Base-by-base conservation (phyloP, 495 filamentous ascomycete genomes). In the Chaetomium cochliodes region DNA sequence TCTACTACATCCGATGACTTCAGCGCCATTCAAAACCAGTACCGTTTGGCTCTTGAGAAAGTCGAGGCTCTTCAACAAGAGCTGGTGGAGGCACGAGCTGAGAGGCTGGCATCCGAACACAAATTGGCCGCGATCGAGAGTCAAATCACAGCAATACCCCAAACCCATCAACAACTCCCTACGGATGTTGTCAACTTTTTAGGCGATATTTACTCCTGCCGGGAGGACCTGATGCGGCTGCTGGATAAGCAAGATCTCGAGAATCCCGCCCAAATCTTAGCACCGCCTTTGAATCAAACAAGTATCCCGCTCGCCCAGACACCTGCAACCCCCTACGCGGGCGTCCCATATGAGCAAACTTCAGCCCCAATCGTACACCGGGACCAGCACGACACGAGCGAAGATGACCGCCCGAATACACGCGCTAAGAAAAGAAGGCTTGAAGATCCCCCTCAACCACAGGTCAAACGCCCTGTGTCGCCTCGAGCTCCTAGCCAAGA, bases 61-160 rank as follows among this genome's bases (percentile, higher is more conserved):
- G 50, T 73, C 6, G 60, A 67, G 22, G 42, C 33, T 12, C 41
- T 74, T 7, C 65, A 67, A 39, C 66, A 16, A 6, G 70, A 73
- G 63, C 12, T 74, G 39, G 33, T 26, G 26, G 61, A 59, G 15
- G 11, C 69, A 23, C 62, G 58, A 42, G 65, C 53, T 44, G 63
- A 70, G 16, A 70, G 63, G 37, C 49, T 54, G 0, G 53, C 46
- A 22, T n/a, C 39, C 13, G 58, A 65, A 25, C 37, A 58, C 20
- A 71, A 63, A 26, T 4, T 74, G 0, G 56, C 65, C 13, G 54
- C 62, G 37, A 42, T 74, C 18, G 64, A 67, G 47, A 22, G 18
- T 20, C 55, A 58, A 12, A 11, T 69, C 8, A 50, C 13, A 5
- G 37, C 62, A 4, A 7, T 57, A 7, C 22, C 25, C 22, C 22